Conservation (phyloP, 2,329 filamentous ascomycete genomes). For the Dactylellina parvicollis region DNA sequence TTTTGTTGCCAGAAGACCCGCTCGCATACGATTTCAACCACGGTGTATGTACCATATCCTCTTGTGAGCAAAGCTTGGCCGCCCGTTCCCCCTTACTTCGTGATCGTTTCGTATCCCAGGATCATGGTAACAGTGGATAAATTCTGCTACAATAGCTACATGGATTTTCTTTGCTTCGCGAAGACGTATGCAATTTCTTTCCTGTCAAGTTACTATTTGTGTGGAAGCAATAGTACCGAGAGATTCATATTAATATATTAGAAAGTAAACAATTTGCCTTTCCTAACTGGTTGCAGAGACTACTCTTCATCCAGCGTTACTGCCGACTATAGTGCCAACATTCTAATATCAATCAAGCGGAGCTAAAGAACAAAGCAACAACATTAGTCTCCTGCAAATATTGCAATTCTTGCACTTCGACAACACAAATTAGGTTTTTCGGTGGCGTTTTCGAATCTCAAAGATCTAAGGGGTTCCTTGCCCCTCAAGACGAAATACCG, state of each 20-base stretch:
- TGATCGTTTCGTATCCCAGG: constrained; percentile 51
- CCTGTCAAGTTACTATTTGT: neutral
- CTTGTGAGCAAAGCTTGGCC: no score
- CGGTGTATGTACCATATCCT: neutral
- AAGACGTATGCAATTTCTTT: constrained; percentile 6
- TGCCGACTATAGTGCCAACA: neutral
- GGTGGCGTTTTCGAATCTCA: constrained; percentile 40
- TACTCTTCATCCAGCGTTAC: neutral
- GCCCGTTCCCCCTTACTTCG: constrained; percentile 48
- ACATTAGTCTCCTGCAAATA: constrained; percentile 4
- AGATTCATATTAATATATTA: neutral
- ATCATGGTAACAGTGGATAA: constrained; percentile 51
- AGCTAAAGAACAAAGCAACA: constrained; percentile 5
- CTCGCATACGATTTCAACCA: constrained; percentile 13
- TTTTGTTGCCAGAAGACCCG: constrained; percentile 43
- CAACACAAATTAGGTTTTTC: constrained; percentile 41
- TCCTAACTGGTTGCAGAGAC: constrained; percentile 1
- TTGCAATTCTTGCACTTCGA: constrained; percentile 35
- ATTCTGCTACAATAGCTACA: constrained; percentile 38
- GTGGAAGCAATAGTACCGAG: constrained; percentile 25
- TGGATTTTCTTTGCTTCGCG: constrained; percentile 35
- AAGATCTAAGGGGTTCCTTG: constrained; percentile 28
- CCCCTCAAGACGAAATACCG: constrained; percentile 14
- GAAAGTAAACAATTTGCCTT: neutral
- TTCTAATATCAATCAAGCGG: neutral